These are phyloP conservation scores for Arthroderma sp. DNA, from an alignment of 2,329 filamentous ascomycete genomes.

Conservation along the genomic window DNA sequence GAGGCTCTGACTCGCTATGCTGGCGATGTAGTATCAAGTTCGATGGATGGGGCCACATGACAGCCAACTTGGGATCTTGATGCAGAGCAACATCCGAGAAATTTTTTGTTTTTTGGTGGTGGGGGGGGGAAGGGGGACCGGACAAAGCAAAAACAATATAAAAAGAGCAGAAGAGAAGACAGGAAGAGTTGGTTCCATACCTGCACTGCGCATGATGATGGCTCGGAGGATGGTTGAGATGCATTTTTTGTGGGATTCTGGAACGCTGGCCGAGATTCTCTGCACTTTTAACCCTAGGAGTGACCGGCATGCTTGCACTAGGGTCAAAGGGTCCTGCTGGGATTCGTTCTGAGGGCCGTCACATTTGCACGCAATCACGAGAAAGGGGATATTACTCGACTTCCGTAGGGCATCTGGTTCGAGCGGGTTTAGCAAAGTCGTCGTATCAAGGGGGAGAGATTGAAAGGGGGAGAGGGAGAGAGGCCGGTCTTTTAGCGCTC, in stretches of 20 bases:
- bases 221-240: constrained; percentile 63
- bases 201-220: constrained; percentile 54
- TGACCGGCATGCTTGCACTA: constrained; percentile 51
- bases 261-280: constrained; percentile 57
- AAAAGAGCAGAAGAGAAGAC: neutral
- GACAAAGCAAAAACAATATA: neutral
- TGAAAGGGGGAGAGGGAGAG: too few species aligned
- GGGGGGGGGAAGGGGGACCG: too few species aligned
- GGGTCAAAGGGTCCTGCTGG: constrained; percentile 56
- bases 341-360: constrained; percentile 60
- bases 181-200: constrained; percentile 46
- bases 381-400: constrained; percentile 55
- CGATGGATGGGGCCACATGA: neutral
- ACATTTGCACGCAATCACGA: constrained; percentile 82
- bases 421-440: constrained; percentile 10
- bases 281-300: constrained; percentile 60
- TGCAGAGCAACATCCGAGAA: too few species aligned
- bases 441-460: constrained; percentile 6
- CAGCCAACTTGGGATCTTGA: neutral
- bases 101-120: too few species aligned
- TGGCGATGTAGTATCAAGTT: neutral
- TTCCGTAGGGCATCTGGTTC: constrained; percentile 58
- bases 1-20: neutral
- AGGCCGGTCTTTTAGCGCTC: too few species aligned
- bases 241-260: constrained; percentile 62